phyloP scores from a whole-genome alignment of 2,329 filamentous ascomycete genomes.

The Diaporthe destruens region DNA sequence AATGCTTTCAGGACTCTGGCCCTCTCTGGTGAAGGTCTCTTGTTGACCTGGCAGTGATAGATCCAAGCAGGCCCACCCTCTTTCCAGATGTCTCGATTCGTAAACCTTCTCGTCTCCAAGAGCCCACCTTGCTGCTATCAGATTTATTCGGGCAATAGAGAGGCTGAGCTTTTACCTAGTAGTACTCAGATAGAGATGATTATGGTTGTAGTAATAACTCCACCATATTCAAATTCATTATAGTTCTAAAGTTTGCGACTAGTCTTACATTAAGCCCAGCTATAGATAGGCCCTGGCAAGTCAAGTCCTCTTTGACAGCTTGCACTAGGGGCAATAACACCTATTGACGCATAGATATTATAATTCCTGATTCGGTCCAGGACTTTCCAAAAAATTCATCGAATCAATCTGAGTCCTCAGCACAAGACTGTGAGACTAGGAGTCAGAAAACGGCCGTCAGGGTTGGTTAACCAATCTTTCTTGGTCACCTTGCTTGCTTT shows the following conservation, averaged over 20 bases:
- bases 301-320: neutral
- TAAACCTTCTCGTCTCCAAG: neutral
- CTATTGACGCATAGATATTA: neutral
- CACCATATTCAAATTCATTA: neutral
- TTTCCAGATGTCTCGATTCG: neutral
- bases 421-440: neutral
- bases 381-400: neutral
- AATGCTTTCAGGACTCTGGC: neutral
- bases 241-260: neutral
- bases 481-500: neutral
- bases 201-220: neutral
- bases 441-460: constrained; percentile 5
- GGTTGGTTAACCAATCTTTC: neutral
- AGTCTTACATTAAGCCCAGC: neutral
- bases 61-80: neutral
- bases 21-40: neutral
- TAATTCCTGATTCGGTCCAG: neutral
- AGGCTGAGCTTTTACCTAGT: neutral
- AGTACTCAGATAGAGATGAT: neutral
- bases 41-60: neutral
- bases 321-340: neutral
- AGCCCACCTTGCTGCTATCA: neutral
- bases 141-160: neutral
- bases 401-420: neutral
- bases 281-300: neutral